Evolutionary conservation across 2,329 filamentous ascomycete species (phyloP).

Genomic region (Parastagonospora avenae): DNA sequence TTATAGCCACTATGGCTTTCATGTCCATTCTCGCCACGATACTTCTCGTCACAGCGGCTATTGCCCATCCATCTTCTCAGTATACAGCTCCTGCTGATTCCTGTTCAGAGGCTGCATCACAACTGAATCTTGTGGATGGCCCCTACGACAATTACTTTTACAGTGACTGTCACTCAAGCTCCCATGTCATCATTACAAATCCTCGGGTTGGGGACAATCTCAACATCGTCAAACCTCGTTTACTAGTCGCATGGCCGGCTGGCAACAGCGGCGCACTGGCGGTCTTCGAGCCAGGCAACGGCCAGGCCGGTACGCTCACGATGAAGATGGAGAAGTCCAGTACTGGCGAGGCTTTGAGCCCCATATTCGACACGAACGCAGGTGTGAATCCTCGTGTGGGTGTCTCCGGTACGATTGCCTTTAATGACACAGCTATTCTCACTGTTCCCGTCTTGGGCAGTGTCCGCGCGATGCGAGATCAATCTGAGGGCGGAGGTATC

Average conservation of each 20-base stretch:
- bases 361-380: constrained; percentile 48
- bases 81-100: not conserved
- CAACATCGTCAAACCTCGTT: constrained; percentile 60
- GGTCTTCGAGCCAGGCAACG: constrained; percentile 62
- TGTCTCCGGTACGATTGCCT: constrained; percentile 58
- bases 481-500: constrained; percentile 63
- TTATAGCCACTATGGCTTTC: not conserved
- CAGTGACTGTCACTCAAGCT: constrained; percentile 65
- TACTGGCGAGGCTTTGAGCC: constrained; percentile 52
- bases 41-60: no score
- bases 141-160: constrained; percentile 71
- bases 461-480: constrained; percentile 67
- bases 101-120: constrained; percentile 19
- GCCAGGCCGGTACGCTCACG: constrained; percentile 59
- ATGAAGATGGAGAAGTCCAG: constrained; percentile 59
- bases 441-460: constrained; percentile 65
- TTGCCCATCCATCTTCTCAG: no score
- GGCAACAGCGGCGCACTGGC: constrained; percentile 66
- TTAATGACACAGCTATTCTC: constrained; percentile 64
- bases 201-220: constrained; percentile 61
- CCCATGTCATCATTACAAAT: constrained; percentile 66
- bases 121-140: constrained; percentile 58
- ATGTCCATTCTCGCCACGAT: not conserved
- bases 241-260: constrained; percentile 67
- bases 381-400: constrained; percentile 55